These are phyloP conservation scores for Paecilomyces sp. DNA, from an alignment of 2,329 filamentous ascomycete genomes.

Conservation along the genomic window DNA sequence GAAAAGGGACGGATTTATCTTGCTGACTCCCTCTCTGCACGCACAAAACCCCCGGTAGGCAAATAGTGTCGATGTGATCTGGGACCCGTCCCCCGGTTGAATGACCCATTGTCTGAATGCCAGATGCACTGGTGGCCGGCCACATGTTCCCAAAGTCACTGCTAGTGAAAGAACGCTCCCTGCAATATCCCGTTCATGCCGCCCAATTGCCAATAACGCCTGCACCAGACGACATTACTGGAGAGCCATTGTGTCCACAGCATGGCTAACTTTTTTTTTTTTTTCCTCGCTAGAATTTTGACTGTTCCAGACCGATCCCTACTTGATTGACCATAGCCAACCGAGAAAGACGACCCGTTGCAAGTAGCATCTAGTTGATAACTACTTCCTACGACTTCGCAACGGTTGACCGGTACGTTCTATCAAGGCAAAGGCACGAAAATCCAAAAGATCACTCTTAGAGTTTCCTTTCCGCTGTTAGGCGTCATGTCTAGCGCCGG, in stretches of 20 bases:
- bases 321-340: neutral
- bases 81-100: neutral
- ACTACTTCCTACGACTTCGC: too few species aligned
- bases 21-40: neutral
- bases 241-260: neutral
- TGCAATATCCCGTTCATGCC: neutral
- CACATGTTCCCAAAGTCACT: conserved; percentile 13
- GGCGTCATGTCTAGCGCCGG: neutral
- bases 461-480: neutral
- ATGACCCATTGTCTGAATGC: neutral
- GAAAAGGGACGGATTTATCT: neutral
- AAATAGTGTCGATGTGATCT: neutral
- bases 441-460: neutral
- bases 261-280: neutral
- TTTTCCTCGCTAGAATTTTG: neutral
- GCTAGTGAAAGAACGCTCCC: neutral
- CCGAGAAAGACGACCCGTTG: neutral
- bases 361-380: neutral
- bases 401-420: neutral
- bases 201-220: neutral
- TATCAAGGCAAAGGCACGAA: neutral
- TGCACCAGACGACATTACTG: neutral
- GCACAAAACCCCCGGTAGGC: neutral
- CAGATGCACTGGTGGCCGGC: conserved; percentile 16
- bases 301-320: neutral